Evolutionary conservation across 2,329 filamentous ascomycete genomes (phyloP), one percentile per base, ranked within the genome.

Genomic region (Lasiodiplodia hormozganensis): DNA sequence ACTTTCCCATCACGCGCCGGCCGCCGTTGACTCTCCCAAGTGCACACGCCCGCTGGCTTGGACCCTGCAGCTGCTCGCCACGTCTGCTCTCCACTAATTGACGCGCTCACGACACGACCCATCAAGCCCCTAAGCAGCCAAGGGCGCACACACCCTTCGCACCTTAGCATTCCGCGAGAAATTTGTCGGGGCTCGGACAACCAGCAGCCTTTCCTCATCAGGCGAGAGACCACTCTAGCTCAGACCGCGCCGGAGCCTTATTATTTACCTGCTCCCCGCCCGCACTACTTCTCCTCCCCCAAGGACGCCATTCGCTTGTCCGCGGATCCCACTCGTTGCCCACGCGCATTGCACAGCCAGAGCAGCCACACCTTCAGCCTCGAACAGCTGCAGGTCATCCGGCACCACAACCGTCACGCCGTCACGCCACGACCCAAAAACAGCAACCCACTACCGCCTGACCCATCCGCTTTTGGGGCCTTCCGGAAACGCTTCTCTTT

Each of bases 201-300:
- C 25, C 51, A 21, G 14, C 6, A 34, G 47, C 43, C 47, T 54
- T 54, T 43, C 49, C 58, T 62, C 52, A 68, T 31, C 23, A 36
- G n/a, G 57, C 38, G 31, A 38, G n/a, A 57, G 36, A 57, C 18
- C 54, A 58, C 54, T 58, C 34, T 40, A 58, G 54, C 54, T 58
- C 18, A 21, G n/a, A 60, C 56, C 57, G 34, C 40, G 62, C 52
- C 38, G 23, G 28, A 8, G 31, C 31, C 28, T 23, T 47, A 58
- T 68, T 68, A 68, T 62, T 53, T 66, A 49, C 69, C 60, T 67
- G 23, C 34, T 12, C 38, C 34, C 34, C 31, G 21, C 43, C 28
- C 58, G 14, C 78, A 78, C 76, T 73, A 75, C 54, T 75, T 76
- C 73, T 79, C 78, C 74, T 74, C 74, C 76, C 38, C 71, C 34